Base-by-base conservation (phyloP, 2,329 filamentous ascomycete species). In the Cryphonectria carpinicola region DNA sequence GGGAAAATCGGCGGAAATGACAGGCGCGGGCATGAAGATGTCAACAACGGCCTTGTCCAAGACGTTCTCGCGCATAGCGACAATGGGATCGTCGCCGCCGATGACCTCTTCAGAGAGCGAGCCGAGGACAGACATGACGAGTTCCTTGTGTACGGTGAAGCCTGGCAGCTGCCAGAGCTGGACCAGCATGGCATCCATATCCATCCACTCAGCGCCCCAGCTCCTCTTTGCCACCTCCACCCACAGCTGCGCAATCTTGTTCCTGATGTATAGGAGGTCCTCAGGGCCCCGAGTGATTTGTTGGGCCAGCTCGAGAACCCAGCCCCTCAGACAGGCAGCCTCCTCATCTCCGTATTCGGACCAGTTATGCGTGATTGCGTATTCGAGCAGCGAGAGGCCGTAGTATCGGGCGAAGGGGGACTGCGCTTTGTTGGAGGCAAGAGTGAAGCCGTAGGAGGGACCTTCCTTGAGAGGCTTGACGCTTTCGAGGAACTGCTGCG, bases 241-340 rank as follows among this genome's bases (percentile, higher is more conserved):
- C 96, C 96, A 99, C 73, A 99, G 83, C 81, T 97, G 92, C 39
- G 93, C 94, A 46, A 96, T 91, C 83, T 99, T 99, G 85, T 97
- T 98, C 75, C 95, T 88, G 74, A 98, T 84, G 79, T 95, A 99
- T 43, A 87, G 81, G 3, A 94, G 93, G 78, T 98, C 95, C 28
- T 90, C 87, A 17, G 43, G 63, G 63, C 63, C 43, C 62, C 87
- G 87, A 6, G 88, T 85, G 60, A 97, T 85, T 72, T 87, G 86
- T 77, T 92, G 89, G 17, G 94, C 93, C 17, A 99, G 89, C 78
- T 91, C 86, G 69, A 97, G 82, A 60, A 97, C 89, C 88, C 95
- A 96, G 71, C 86, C 85, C 65, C 93, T 89, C 69, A 99, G 82
- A 67, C 88, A 87, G 39, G 84, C 82, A 25, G 89, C 89, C 79